These are phyloP conservation scores for Furcasterigmium sp. DNA, from an alignment of 2,329 filamentous ascomycete genomes.

Conservation along the genomic window DNA sequence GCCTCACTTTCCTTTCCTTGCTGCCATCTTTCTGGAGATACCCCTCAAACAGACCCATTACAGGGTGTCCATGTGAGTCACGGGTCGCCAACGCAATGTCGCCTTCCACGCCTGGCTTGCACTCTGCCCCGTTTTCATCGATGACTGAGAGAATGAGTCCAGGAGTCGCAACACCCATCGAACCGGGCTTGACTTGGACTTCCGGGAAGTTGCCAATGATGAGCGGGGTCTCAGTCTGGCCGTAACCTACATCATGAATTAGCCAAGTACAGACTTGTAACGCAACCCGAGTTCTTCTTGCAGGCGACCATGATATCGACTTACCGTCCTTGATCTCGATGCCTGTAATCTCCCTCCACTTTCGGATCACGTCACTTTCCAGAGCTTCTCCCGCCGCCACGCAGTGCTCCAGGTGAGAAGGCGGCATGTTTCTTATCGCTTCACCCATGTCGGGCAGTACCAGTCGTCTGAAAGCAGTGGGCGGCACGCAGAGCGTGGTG, in stretches of 20 bases:
- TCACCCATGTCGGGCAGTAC: background rate
- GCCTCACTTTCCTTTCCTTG: background rate
- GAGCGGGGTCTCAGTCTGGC: background rate
- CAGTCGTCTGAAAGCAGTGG: conserved; percentile 1
- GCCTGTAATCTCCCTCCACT: background rate
- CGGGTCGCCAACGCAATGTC: background rate
- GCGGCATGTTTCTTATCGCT: background rate
- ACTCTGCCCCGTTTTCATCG: background rate
- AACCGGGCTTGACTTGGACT: background rate
- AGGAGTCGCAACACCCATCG: background rate
- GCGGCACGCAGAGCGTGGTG: conserved; percentile 1
- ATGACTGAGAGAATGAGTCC: background rate
- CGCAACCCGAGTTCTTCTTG: too few relatives aligned
- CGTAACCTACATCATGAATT: background rate
- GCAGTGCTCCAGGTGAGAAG: background rate
- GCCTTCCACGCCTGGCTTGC: background rate
- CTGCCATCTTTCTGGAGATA: conserved; percentile 1
- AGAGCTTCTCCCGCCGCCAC: conserved; percentile 2
- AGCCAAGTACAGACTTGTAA: background rate
- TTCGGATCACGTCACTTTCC: background rate
- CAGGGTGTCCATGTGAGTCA: background rate
- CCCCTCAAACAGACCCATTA: background rate
- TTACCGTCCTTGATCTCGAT: conserved; percentile 2
- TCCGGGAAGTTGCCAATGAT: conserved; percentile 1
- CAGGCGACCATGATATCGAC: too few relatives aligned